These are phyloP conservation scores for Cryphonectria radicalis DNA, from an alignment of 2,329 filamentous ascomycete genomes.

Conservation along the genomic window DNA sequence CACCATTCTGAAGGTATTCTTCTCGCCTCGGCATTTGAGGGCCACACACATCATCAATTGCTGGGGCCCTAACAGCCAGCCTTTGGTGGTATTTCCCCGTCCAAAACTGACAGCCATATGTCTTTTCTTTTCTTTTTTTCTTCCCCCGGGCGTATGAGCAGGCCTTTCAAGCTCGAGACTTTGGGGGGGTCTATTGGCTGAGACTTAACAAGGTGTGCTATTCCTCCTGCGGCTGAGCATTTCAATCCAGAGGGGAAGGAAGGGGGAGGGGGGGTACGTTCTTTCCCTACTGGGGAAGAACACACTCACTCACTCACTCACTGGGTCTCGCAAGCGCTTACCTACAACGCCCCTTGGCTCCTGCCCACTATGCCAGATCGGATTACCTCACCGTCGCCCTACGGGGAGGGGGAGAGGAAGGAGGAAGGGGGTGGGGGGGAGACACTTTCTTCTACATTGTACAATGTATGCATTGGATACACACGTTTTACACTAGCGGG, in stretches of 20 bases:
- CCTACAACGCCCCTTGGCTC: neutral
- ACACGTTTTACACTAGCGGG: neutral
- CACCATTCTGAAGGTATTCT: neutral
- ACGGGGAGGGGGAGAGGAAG: neutral
- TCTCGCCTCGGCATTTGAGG: neutral
- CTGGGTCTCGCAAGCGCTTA: neutral
- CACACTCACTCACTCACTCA: neutral
- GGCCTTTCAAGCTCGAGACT: too few species aligned
- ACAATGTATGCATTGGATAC: neutral
- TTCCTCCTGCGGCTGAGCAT: neutral
- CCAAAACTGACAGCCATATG: too few species aligned
- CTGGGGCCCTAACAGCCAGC: too few species aligned
- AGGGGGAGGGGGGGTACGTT: too few species aligned
- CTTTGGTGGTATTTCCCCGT: too few species aligned
- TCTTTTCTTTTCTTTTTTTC: too few species aligned
- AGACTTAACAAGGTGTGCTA: too few species aligned
- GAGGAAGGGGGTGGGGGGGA: neutral
- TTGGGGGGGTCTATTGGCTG: too few species aligned
- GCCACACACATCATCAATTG: too few species aligned
- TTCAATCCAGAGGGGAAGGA: neutral
- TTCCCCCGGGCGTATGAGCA: too few species aligned
- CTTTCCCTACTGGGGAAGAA: neutral
- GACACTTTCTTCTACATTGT: neutral
- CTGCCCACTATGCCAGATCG: neutral
- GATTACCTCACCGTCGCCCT: conserved; percentile 1